phyloP scores from a whole-genome alignment of 2,329 filamentous ascomycete genomes.

The Alternaria sp. region DNA sequence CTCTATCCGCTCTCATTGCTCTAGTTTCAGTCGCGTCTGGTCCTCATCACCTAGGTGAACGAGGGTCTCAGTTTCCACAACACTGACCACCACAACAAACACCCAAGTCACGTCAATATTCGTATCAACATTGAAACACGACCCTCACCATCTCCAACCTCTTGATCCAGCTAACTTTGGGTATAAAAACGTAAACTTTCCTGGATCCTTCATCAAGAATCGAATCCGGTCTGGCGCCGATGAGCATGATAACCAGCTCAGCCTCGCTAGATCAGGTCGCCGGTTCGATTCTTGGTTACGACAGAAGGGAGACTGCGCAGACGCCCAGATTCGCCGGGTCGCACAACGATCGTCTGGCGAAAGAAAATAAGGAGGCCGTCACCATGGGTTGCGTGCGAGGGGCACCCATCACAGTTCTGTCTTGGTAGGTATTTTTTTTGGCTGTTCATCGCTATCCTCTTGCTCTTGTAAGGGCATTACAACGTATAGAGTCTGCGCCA shows the following conservation, averaged over 20 bases:
- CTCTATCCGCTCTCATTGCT: neutral
- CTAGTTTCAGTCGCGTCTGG: neutral
- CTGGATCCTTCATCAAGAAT: conserved; percentile 2
- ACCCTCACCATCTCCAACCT: neutral
- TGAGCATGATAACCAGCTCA: neutral
- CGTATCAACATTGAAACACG: neutral
- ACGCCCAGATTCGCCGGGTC: conserved; percentile 2
- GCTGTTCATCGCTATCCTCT: neutral
- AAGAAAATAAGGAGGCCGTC: conserved; percentile 6
- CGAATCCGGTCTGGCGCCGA: conserved; percentile 1
- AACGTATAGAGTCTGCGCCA: too few relatives aligned
- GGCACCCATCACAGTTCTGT: conserved; percentile 15
- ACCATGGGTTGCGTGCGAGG: conserved; percentile 13
- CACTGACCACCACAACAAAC: conserved; percentile 11
- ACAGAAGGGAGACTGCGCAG: conserved; percentile 17
- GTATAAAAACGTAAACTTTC: neutral
- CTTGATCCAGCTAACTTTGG: neutral
- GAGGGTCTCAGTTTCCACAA: conserved; percentile 6
- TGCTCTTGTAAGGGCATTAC: neutral
- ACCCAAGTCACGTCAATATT: conserved; percentile 5
- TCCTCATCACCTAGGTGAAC: conserved; percentile 12
- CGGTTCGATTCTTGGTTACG: neutral
- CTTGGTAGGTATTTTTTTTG: conserved; percentile 3
- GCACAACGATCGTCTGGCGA: conserved; percentile 6
- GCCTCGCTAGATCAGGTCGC: neutral